Base-by-base conservation (phyloP, 2,329 filamentous ascomycete genomes). In the Aschersonia sp. region DNA sequence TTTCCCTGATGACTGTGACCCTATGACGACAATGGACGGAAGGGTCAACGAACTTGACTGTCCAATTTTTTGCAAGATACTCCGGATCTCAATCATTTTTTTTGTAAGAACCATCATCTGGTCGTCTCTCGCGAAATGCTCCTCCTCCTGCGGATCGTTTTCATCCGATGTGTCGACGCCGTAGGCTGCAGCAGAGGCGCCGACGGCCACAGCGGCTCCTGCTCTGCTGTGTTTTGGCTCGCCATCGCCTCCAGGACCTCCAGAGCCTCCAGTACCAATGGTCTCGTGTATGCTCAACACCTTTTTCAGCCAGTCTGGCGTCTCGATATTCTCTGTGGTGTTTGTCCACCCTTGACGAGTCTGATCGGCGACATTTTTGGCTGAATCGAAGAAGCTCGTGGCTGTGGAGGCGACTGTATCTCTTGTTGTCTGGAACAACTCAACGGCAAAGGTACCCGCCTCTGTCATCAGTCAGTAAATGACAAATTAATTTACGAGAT, bases 71-170 rank as follows among this genome's bases (percentile, higher is more conserved):
- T 94, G 85, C 30, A 98, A 73, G 49, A 98, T 87, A 55, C 83
- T 89, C 55, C 94, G 77, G 49, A 98, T 97, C 70, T 98, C 92
- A 59, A 98, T 98, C 92, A 98, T 98, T 69, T 97, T 97, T 70
- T 92, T 91, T 2, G 94, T 98, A 59, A 98, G 72, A 55, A 96
- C 75, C 92, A 98, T 98, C 91, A 98, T 98, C 65, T 98, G 92
- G 62, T 98, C 92, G 58, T 98, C 92, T 58, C 81, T 80, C 20
- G 88, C 86, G 45, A 76, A 73, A 59, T 85, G 80, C 48, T 83
- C 78, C 28, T 69, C 72, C 6, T 73, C 70, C 48, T 80, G 72
- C 4, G 72, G 65, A 53, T 83, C 78, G 38, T 91, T 79, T 38
- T 84, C 79, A 40, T 72, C 67, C 2, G 80, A 77, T 49, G 82